These are phyloP conservation scores for Neurospora africana DNA, from an alignment of 495 filamentous ascomycete genomes.

Conservation along the genomic window DNA sequence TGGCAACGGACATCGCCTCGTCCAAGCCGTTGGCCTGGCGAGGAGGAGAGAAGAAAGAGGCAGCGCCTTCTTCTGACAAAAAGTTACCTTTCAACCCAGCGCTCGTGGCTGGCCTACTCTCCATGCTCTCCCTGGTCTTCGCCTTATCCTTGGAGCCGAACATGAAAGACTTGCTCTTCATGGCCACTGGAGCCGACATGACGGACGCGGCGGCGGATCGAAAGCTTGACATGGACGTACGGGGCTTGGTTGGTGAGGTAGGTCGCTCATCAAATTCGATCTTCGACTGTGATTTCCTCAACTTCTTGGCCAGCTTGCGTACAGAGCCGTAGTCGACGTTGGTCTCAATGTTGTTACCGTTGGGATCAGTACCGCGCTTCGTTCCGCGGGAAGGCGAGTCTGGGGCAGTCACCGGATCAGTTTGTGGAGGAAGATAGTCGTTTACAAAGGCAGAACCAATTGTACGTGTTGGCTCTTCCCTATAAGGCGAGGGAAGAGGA, in stretches of 20 bases:
- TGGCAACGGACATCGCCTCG: not conserved
- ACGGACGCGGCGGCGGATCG: not conserved
- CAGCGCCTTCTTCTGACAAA: not conserved
- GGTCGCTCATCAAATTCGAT: not conserved
- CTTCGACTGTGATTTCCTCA: slow-evolving; percentile 15
- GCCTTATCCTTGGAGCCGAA: not conserved
- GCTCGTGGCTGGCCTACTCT: not conserved
- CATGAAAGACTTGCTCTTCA: not conserved
- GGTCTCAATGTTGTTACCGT: slow-evolving; percentile 1
- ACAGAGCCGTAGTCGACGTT: slow-evolving; percentile 11
- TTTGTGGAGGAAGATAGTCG: not conserved
- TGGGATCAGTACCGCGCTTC: slow-evolving; percentile 16
- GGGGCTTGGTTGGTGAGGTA: not conserved
- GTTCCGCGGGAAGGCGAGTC: slow-evolving; percentile 10
- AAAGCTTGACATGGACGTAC: slow-evolving; percentile 9
- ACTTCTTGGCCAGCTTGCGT: slow-evolving; percentile 28
- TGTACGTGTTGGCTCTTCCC: not conserved
- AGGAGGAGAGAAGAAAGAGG: not conserved
- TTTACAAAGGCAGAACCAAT: not conserved
- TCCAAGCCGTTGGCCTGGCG: not conserved
- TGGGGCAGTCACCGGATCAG: not conserved
- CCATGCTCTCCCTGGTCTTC: not conserved
- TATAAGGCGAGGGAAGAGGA: not conserved
- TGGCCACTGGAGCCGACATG: not conserved
- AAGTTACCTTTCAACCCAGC: not conserved